Percentiles rank a stretch among this genome's conserved stretches.
Evolutionary conservation across 192 early-diverging fungal species (phyloP).

Genomic region (Rhizophlyctis rosea): DNA sequence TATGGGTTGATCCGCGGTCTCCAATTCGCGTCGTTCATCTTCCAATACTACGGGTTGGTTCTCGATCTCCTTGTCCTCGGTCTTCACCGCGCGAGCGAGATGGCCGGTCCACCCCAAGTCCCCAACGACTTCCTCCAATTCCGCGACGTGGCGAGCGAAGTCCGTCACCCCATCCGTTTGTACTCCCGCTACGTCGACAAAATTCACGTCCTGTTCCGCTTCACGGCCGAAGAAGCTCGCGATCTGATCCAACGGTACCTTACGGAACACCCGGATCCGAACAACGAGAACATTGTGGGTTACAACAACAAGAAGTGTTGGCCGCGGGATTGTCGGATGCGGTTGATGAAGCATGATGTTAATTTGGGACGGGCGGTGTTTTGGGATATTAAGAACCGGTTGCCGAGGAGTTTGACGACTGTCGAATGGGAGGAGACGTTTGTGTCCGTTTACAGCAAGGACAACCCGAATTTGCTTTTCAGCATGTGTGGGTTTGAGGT

Average conservation of each 20-base stretch:
- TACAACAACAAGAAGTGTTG: conserved; percentile 96
- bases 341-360: conserved; percentile 98
- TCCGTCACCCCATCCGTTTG: conserved; percentile 92
- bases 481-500: conserved; percentile 93
- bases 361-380: conserved; percentile 96
- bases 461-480: conserved; percentile 97
- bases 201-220: conserved; percentile 91
- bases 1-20: conserved; percentile 96
- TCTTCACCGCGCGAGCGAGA: conserved; percentile 90
- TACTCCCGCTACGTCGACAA: conserved; percentile 94
- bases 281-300: conserved; percentile 97
- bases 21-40: conserved; percentile 96
- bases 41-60: conserved; percentile 98
- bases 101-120: conserved; percentile 88
- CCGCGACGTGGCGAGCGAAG: conserved; percentile 85
- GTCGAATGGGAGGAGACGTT: conserved; percentile 98
- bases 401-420: conserved; percentile 94
- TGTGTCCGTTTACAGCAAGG: conserved; percentile 92
- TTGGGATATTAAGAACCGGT: conserved; percentile 98
- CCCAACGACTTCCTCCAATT: conserved; percentile 98
- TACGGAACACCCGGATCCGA: conserved; percentile 98
- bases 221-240: conserved; percentile 88
- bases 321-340: conserved; percentile 99
- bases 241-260: conserved; percentile 95
- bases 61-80: conserved; percentile 93